Evolutionary conservation across 2,329 filamentous ascomycete species (phyloP).

Genomic region (Myriosclerotinia scirpicola): DNA sequence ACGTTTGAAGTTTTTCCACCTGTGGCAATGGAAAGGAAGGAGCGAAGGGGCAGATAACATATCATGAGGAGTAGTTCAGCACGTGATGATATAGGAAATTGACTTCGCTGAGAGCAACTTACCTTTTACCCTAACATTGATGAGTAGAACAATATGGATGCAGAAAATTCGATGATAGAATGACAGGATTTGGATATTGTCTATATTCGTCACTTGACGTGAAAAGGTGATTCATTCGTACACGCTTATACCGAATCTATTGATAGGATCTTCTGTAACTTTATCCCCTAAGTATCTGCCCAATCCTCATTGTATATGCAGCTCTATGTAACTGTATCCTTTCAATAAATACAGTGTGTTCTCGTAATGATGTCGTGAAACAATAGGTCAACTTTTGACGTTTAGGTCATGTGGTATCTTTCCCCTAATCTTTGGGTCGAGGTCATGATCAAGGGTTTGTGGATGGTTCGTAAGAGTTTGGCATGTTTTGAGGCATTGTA

Average conservation of each 20-base stretch:
- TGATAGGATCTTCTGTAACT: neutral
- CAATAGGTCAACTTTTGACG: neutral
- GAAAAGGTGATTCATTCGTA: neutral
- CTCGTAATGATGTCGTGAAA: neutral
- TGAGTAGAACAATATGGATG: neutral
- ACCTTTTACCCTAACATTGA: too few relatives aligned
- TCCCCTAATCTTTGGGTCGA: neutral
- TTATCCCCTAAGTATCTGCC: neutral
- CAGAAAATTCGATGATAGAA: neutral
- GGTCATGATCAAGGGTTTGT: neutral
- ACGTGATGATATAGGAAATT: too few relatives aligned
- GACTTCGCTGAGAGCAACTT: too few relatives aligned
- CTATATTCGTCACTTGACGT: neutral
- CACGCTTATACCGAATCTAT: neutral
- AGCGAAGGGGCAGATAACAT: too few relatives aligned
- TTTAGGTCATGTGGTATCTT: neutral
- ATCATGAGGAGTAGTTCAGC: too few relatives aligned
- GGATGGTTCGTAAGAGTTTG: neutral
- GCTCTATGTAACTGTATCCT: neutral
- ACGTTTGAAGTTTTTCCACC: too few relatives aligned
- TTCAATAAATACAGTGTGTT: neutral
- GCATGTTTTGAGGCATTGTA: slow-evolving; percentile 19
- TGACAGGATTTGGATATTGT: neutral
- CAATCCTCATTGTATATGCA: neutral
- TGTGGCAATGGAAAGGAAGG: too few relatives aligned